These are phyloP conservation scores for Nadsonia fulvescens DNA, from an alignment of 805 yeast genomes.

Conservation along the genomic window DNA sequence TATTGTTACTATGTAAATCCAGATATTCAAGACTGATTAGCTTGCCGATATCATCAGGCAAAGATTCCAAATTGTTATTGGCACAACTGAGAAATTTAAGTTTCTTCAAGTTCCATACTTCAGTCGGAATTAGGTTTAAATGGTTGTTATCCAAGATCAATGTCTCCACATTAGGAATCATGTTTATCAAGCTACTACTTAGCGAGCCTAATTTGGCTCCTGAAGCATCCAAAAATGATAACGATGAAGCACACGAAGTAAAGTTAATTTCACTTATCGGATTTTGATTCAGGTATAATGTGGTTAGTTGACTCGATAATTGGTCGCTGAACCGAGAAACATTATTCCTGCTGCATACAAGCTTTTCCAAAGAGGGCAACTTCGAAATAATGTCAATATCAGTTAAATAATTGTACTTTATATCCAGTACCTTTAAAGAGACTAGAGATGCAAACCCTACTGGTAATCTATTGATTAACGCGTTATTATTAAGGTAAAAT, in stretches of 20 bases:
- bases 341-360: conserved; percentile 56
- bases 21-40: conserved; percentile 42
- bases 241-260: conserved; percentile 31
- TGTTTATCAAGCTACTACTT: conserved; percentile 41
- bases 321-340: conserved; percentile 52
- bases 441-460: conserved; percentile 31
- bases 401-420: conserved; percentile 43
- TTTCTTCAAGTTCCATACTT: conserved; percentile 38
- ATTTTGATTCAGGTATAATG: conserved; percentile 62
- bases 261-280: conserved; percentile 60
- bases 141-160: conserved; percentile 69
- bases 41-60: conserved; percentile 51
- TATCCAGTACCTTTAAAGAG: conserved; percentile 52
- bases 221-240: conserved; percentile 58
- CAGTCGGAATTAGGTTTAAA: conserved; percentile 55
- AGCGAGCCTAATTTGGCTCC: conserved; percentile 70
- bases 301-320: too few relatives aligned
- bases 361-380: conserved; percentile 47
- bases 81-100: conserved; percentile 52
- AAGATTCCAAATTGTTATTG: conserved; percentile 51
- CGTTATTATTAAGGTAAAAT: conserved; percentile 61
- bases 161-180: conserved; percentile 49
- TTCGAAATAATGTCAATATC: conserved; percentile 38
- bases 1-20: conserved; percentile 73
- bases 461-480: conserved; percentile 35